Evolutionary conservation across 2,329 filamentous ascomycete species (phyloP).

Genomic region (Monosporascus sp.): DNA sequence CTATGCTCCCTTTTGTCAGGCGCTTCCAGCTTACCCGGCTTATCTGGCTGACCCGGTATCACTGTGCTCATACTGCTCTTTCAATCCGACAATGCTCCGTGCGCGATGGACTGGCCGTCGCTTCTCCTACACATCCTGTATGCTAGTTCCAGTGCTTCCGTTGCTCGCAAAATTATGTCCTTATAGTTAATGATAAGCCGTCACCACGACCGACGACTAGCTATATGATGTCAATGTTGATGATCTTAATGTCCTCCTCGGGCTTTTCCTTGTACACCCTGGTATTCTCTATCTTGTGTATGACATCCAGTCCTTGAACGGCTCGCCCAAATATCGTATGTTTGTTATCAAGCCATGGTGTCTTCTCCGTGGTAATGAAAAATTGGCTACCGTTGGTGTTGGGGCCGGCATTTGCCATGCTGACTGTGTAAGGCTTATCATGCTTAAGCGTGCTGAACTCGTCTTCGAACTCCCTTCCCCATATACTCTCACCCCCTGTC

Average conservation of each 20-base stretch:
- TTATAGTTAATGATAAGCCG: background rate
- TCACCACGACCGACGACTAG: background rate
- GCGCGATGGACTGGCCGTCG: too few species aligned
- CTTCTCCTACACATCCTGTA: too few species aligned
- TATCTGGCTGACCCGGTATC: too few species aligned
- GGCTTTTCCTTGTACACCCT: slow-evolving; percentile 88
- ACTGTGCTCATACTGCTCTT: too few species aligned
- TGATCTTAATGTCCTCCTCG: slow-evolving; percentile 94
- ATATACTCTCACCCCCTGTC: slow-evolving; percentile 86
- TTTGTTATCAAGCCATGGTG: slow-evolving; percentile 91
- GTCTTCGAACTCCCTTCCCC: slow-evolving; percentile 88
- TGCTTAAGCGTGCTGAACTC: slow-evolving; percentile 89
- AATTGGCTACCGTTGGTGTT: slow-evolving; percentile 97
- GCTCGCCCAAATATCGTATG: slow-evolving; percentile 95
- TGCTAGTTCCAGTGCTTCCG: background rate
- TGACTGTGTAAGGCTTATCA: slow-evolving; percentile 92
- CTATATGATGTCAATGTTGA: slow-evolving; percentile 69
- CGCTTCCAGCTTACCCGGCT: too few species aligned
- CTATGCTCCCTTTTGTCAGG: too few species aligned
- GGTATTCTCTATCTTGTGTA: slow-evolving; percentile 91
- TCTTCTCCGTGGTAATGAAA: slow-evolving; percentile 97
- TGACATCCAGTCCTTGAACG: slow-evolving; percentile 84
- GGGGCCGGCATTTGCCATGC: slow-evolving; percentile 95
- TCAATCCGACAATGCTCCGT: too few species aligned
- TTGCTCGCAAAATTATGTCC: background rate